Conservation (phyloP, 345 rosid genomes). For the Excoecaria agallocha region DNA sequence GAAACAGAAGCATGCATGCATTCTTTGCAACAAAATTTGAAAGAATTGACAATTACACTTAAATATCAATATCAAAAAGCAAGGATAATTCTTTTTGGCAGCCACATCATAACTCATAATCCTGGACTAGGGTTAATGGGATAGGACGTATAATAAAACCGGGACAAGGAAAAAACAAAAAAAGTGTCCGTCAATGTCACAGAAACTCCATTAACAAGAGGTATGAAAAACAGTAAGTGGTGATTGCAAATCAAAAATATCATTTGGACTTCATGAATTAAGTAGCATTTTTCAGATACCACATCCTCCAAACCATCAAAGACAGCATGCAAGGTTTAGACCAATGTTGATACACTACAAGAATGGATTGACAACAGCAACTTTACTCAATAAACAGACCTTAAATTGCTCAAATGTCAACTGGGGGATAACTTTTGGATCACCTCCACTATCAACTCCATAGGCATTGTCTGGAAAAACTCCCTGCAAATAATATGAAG, state of each 20-base stretch:
- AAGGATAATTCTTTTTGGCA: background rate
- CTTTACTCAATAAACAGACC: constrained; percentile 34
- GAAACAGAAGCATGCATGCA: no score
- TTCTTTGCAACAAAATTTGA: background rate
- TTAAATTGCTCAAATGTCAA: constrained; percentile 86
- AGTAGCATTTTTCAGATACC: background rate
- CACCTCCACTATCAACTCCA: constrained; percentile 98
- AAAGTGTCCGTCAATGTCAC: no score
- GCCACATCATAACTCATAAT: no score
- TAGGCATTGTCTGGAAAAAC: constrained; percentile 87
- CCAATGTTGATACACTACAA: background rate
- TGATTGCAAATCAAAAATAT: no score
- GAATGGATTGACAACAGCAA: background rate
- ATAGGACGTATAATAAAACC: no score
- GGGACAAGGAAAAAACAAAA: no score
- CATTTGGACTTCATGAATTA: background rate
- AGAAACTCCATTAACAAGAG: no score
- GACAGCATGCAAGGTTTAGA: no score
- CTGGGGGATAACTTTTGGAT: constrained; percentile 82
- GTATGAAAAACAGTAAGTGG: no score
- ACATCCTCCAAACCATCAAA: no score
- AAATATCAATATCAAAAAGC: background rate
- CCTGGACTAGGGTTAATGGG: no score
- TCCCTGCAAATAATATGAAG: constrained; percentile 49
- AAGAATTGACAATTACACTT: background rate